Base-by-base conservation (phyloP, 2,329 filamentous ascomycete species). In the Helotiales sp. region DNA sequence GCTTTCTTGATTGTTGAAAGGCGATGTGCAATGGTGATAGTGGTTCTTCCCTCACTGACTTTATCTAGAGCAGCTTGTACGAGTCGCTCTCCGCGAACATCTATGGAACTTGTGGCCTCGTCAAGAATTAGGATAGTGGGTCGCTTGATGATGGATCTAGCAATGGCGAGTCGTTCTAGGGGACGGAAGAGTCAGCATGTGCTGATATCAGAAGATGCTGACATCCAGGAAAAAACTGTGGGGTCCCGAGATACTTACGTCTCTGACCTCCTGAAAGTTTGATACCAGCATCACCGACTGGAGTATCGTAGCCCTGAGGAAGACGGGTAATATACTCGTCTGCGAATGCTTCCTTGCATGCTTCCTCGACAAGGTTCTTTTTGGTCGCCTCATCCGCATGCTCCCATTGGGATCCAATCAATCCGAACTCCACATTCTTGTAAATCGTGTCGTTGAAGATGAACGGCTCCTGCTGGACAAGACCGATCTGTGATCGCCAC, bases 1-100 rank as follows among this genome's bases (percentile, higher is more conserved):
- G 93, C 92, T 70, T 91, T 87, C 77, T 89, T 90, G 73, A 93
- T 84, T 80, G 91, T 93, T 0, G 89, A 91, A 2, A 93, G 81
- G 3, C 91, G 83, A 77, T 93, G 72, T 20, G 87, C 87, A 66
- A 90, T 88, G 8, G 86, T 82, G 57, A 91, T 86, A 0, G 87
- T 90, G 0, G 88, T 91, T 20, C 87, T 80, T 32, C 83, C 82
- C 52, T 81, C 78, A 0, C 86, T 86, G 0, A 89, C 81, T n/a
- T 80, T 79, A 67, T 85, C 83, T 17, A 88, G 79, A 0, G 86
- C 86, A 32, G 80, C 78, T 72, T 88, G 86, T 0, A 88, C 86
- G 32, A 85, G 80, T 28, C 80, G 75, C 52, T 82, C 81, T 8
- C 80, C 78, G 8, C 86, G 20, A 89, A 80, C 74, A 66, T 77